These are phyloP conservation scores for Macaranga tanarius DNA, from an alignment of 441 rosid genomes.

Conservation along the genomic window DNA sequence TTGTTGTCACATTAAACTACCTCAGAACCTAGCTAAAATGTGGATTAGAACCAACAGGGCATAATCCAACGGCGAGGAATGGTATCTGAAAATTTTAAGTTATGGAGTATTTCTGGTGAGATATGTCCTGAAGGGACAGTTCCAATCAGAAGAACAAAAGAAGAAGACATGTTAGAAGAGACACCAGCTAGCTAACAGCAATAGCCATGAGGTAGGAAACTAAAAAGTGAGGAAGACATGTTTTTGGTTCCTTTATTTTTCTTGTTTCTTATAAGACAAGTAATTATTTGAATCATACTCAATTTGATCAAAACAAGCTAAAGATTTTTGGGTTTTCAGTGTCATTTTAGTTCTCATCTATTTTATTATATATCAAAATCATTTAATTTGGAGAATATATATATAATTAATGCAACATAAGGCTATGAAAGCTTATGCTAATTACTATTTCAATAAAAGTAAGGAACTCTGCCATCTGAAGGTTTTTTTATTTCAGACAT, in stretches of 20 bases:
- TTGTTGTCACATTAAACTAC: no score
- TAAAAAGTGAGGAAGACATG: no score
- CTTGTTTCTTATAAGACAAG: no score
- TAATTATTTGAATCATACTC: background rate
- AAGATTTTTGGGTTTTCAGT: background rate
- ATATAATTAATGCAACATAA: background rate
- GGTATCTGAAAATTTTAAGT: constrained; percentile 47
- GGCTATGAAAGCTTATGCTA: background rate
- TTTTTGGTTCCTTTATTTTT: background rate
- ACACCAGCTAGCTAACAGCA: no score
- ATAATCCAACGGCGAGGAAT: constrained; percentile 29
- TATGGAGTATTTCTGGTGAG: constrained; percentile 77
- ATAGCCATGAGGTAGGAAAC: no score
- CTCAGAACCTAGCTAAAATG: no score
- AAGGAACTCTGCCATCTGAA: constrained; percentile 8
- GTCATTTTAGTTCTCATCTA: no score
- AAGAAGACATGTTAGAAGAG: constrained; percentile 77
- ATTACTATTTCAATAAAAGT: constrained; percentile 10
- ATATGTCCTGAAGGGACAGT: constrained; percentile 84
- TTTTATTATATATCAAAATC: no score
- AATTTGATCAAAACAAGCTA: constrained; percentile 11
- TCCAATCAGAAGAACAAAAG: constrained; percentile 82
- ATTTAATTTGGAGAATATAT: background rate
- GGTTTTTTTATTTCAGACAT: constrained; percentile 3
- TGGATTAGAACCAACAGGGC: constrained; percentile 62